Base-by-base conservation (phyloP, 306 rosid genomes). In the Parietaria judaica region DNA sequence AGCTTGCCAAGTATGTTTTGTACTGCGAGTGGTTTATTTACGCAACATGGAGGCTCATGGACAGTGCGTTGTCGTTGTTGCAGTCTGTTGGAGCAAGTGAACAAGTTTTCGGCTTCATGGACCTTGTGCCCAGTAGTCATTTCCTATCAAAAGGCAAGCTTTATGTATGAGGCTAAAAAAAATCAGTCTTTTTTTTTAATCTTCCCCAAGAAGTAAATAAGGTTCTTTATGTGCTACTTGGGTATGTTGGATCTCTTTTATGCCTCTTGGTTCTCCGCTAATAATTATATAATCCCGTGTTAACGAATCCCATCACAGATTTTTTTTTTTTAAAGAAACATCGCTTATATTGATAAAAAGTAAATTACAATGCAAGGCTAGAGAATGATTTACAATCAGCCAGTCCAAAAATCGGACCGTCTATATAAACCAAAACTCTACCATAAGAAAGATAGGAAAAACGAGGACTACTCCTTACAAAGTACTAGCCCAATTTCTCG, bases 21-120 rank as follows among this genome's bases (percentile, higher is more conserved):
- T 89, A 89, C 83, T 81, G 95, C 60, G 97, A 89, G 73, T 89
- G 95, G 97, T 70, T 89, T 78, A 86, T 86, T 66, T 89, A 76
- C 74, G 89, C 97, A n/a, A 73, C 95, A 59, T 83, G 95, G 89
- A 81, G 95, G 85, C 72, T 83, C 73, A 80, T 84, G 60, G 80
- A 81, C 78, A 86, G 71, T 74, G 69, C 80, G 69, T 76, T 91
- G 66, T 81, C 90, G 51, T 80, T 89, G 68, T 55, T 89, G 55
- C 86, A 84, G 84, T 89, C 97, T 53, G 71, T 89, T 68, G 95
- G 91, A 66, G 97, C 97, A 57, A 76, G 77, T 70, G 95, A 83
- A 71, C 66, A 76, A 53, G 70, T 86, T 72, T 77, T 89, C 56
- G 67, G 76, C 50, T 62, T 86, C 70, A 70, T 89, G 81, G 76